These are phyloP conservation scores for Yarrowia osloensis DNA, from an alignment of 805 yeast species.

Conservation along the genomic window DNA sequence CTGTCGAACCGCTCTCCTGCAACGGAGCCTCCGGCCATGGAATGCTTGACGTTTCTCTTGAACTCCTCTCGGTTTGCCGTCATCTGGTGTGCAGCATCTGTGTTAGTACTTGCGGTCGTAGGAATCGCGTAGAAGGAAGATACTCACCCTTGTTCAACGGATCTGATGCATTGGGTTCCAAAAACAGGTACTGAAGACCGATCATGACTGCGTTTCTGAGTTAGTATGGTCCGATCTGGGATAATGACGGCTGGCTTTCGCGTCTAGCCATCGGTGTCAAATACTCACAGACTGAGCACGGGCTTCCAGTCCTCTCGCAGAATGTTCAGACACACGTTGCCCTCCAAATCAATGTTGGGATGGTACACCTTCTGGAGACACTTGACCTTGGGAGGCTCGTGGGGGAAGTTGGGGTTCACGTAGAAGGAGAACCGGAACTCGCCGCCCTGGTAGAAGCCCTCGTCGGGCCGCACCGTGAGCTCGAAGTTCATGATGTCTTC, in stretches of 20 bases:
- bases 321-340: slow-evolving; percentile 89
- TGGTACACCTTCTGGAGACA: slow-evolving; percentile 77
- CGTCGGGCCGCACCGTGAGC: slow-evolving; percentile 61
- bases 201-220: slow-evolving; percentile 66
- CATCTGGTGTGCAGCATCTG: slow-evolving; percentile 28
- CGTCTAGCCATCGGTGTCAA: too few relatives aligned
- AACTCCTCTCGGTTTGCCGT: slow-evolving; percentile 49
- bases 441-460: slow-evolving; percentile 74
- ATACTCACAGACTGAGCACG: slow-evolving; percentile 61
- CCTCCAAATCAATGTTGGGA: slow-evolving; percentile 88
- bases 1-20: slow-evolving; percentile 62
- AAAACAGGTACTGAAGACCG: slow-evolving; percentile 80
- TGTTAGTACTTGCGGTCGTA: neutral
- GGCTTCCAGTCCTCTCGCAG: slow-evolving; percentile 97
- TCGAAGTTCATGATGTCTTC: slow-evolving; percentile 62
- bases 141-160: slow-evolving; percentile 72
- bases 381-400: slow-evolving; percentile 85
- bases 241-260: too few relatives aligned
- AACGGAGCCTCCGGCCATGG: slow-evolving; percentile 76
- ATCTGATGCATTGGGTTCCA: slow-evolving; percentile 90
- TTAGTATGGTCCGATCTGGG: too few relatives aligned
- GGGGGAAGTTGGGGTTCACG: slow-evolving; percentile 77
- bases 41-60: slow-evolving; percentile 53
- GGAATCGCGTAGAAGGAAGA: neutral
- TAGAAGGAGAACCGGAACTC: slow-evolving; percentile 66